Evolutionary conservation across 2,329 filamentous ascomycete genomes (phyloP).

Genomic region (Rhinocladiella mackenziei): DNA sequence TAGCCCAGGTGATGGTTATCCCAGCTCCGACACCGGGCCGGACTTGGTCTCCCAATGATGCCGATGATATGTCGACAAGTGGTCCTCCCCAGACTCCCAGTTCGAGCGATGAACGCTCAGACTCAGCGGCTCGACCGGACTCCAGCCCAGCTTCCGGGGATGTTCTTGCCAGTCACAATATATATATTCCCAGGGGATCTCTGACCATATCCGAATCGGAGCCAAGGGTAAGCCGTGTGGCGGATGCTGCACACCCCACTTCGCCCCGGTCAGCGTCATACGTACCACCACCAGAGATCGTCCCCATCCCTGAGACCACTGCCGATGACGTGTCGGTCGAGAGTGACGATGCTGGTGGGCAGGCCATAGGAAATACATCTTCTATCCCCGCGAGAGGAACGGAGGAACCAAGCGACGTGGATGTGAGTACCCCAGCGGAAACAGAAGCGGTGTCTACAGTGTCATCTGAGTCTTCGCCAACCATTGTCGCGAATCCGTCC

Average conservation of each 20-base stretch:
- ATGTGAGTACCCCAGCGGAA: no score
- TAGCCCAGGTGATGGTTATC: conserved; percentile 51
- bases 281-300: conserved; percentile 5
- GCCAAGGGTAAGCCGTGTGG: conserved; percentile 1
- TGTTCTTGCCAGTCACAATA: neutral
- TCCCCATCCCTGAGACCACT: conserved; percentile 8
- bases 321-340: neutral
- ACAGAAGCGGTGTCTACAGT: no score
- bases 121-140: neutral
- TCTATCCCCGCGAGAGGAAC: no score
- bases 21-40: conserved; percentile 54
- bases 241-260: neutral
- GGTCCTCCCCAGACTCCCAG: neutral
- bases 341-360: no score
- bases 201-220: conserved; percentile 19
- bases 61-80: conserved; percentile 10
- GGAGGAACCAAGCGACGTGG: no score
- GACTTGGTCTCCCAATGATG: conserved; percentile 51
- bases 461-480: no score
- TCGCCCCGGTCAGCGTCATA: conserved; percentile 4
- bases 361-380: no score
- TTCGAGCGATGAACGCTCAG: conserved; percentile 1
- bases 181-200: conserved; percentile 15
- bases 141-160: neutral
- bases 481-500: no score